Evolutionary conservation across 1,284 basidiomycete species (phyloP), one percentile per base, ranked within the genome.

Genomic region (Megacollybia platyphylla): DNA sequence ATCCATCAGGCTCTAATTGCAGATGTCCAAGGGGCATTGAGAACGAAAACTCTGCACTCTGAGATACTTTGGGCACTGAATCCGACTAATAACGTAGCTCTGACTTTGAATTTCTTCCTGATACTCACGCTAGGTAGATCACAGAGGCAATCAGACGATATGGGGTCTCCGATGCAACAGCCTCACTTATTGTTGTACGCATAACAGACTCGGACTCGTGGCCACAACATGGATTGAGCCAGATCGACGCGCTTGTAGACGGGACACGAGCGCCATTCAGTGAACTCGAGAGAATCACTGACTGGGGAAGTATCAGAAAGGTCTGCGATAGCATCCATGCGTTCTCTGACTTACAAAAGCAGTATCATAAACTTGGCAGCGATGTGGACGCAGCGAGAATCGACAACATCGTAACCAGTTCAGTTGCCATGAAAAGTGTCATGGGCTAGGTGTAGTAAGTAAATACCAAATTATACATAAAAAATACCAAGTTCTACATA

Each of bases 31-130:
- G 63, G 62, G 13, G 51, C 62, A 0, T 61, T 90, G 45, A 68
- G 79, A 38, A 89, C 87, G 2, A 84, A 80, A 59, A 84, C 85
- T 0, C 64, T 88, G 0, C 87, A 94, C 56, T 89, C 87, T 0
- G 91, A 96, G 58, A 72, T 96, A 41, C 66, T 96, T 8, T 89
- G 84, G 69, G 65, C 73, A 13, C 66, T 96, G 37, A 87, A 84
- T 50, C 87, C 88, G 1, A 86, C 81, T 13, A 87, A 88, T 52
- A 93, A 91, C 57, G 87, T 86, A 42, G 41, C 68, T 52, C 15
- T 40, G 27, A 18, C 27, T 39, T 39, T 26, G n/a, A 15, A 32
- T n/a, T n/a, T 9, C 15, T 36, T 13, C n/a, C 27, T 17, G 38
- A 36, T 30, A 36, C 32, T 34, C 42, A 31, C 26, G 36, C 28